Percentiles rank a stretch among this genome's conserved stretches.
Conservation (phyloP, 768 basidiomycete genomes). For the Boletellus emodensis region DNA sequence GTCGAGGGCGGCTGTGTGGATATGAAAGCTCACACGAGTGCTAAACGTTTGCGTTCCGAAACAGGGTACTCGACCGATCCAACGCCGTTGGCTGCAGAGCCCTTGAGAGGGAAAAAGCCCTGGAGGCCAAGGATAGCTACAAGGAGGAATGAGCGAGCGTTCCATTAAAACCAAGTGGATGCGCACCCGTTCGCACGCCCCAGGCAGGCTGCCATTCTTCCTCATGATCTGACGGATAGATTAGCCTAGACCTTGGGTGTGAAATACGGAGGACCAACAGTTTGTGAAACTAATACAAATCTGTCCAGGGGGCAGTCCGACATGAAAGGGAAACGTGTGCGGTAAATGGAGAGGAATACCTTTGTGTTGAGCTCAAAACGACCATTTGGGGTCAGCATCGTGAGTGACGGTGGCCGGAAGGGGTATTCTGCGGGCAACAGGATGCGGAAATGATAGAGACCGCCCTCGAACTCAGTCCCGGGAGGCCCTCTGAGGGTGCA, state of each 20-base stretch:
- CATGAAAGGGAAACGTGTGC: constrained; percentile 13
- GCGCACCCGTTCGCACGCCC: constrained; percentile 89
- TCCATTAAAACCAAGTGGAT: constrained; percentile 11
- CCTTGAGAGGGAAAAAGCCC: constrained; percentile 85
- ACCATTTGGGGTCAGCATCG: constrained; percentile 96
- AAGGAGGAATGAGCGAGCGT: constrained; percentile 7
- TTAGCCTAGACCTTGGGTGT: constrained; percentile 27
- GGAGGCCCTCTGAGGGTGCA: constrained; percentile 89
- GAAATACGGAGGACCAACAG: constrained; percentile 49
- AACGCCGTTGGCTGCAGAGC: constrained; percentile 81
- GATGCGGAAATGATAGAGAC: constrained; percentile 94
- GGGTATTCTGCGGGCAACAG: constrained; percentile 91
- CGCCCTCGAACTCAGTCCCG: constrained; percentile 90
- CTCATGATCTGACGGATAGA: constrained; percentile 67
- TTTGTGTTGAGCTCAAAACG: constrained; percentile 95
- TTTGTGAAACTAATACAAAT: constrained; percentile 93
- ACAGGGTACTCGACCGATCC: constrained; percentile 82
- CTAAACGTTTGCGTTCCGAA: constrained; percentile 73
- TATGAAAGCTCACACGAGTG: constrained; percentile 54
- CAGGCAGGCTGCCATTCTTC: constrained; percentile 98
- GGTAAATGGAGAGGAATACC: constrained; percentile 42
- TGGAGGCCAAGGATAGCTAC: constrained; percentile 83
- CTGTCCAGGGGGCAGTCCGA: constrained; percentile 35
- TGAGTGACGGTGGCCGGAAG: constrained; percentile 92
- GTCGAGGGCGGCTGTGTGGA: constrained; percentile 3